phyloP scores from a whole-genome alignment of 352 stramenopile genomes.

The Elongisporangium anandrum region DNA sequence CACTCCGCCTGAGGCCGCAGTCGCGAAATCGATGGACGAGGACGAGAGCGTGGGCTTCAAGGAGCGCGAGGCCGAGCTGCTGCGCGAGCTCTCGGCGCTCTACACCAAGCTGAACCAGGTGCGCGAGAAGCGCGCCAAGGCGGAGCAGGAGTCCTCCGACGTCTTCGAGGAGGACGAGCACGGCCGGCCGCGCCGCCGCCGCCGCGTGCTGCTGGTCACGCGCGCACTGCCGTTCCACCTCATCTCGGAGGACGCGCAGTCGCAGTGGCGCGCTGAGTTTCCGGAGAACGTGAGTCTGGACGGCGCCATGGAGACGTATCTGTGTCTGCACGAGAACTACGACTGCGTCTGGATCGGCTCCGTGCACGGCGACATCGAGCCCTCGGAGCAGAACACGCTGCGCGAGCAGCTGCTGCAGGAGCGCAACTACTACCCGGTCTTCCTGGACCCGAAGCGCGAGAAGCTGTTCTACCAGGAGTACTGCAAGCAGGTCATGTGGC shows the following conservation, averaged over 20 bases:
- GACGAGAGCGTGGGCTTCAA: constrained; percentile 35
- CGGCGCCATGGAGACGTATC: constrained; percentile 72
- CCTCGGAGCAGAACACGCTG: constrained; percentile 75
- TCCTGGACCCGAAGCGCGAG: constrained; percentile 82
- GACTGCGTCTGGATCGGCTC: constrained; percentile 85
- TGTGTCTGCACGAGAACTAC: constrained; percentile 72
- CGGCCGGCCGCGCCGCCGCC: constrained; percentile 29
- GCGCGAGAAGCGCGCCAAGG: constrained; percentile 70
- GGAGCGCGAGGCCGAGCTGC: constrained; percentile 61
- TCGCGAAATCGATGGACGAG: not conserved
- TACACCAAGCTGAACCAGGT: constrained; percentile 84
- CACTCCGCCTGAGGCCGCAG: not conserved
- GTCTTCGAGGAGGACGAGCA: constrained; percentile 23
- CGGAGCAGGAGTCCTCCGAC: constrained; percentile 45
- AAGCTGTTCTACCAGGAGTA: constrained; percentile 89
- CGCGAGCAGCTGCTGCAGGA: constrained; percentile 83
- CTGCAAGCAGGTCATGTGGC: constrained; percentile 90
- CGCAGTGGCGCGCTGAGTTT: constrained; percentile 81
- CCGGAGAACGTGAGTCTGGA: constrained; percentile 65
- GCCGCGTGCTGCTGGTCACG: constrained; percentile 71
- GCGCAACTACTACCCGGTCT: constrained; percentile 91
- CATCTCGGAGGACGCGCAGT: constrained; percentile 73
- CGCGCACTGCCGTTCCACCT: constrained; percentile 74
- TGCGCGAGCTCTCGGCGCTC: constrained; percentile 63
- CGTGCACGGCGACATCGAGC: constrained; percentile 75